These are phyloP conservation scores for Trichophyton verrucosum DNA, from an alignment of 2,329 filamentous ascomycete species.

Conservation along the genomic window DNA sequence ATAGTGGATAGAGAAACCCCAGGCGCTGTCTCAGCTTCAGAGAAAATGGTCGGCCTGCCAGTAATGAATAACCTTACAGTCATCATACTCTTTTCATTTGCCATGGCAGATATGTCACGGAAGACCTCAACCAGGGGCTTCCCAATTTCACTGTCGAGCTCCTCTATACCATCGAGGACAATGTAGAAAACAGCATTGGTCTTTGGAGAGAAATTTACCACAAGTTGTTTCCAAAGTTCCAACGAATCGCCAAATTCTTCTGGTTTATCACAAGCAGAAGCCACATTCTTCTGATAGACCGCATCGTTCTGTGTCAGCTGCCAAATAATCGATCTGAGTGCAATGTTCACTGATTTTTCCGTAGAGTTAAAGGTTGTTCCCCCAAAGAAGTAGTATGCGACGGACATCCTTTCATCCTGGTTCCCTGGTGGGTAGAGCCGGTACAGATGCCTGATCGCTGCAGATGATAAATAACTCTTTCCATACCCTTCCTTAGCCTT, in stretches of 20 bases:
- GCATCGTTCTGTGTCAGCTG: slow-evolving; percentile 11
- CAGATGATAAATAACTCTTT: slow-evolving; percentile 13
- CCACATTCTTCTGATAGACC: slow-evolving; percentile 12
- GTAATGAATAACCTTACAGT: slow-evolving; percentile 15
- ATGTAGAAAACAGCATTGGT: slow-evolving; percentile 25
- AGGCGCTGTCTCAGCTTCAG: slow-evolving; percentile 12
- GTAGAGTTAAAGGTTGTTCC: slow-evolving; percentile 9
- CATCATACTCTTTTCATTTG: slow-evolving; percentile 10
- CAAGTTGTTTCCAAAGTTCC: slow-evolving; percentile 12
- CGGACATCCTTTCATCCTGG: slow-evolving; percentile 7
- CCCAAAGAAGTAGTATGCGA: slow-evolving; percentile 14
- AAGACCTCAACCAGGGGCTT: slow-evolving; percentile 17
- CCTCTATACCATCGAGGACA: slow-evolving; percentile 40
- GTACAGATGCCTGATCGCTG: slow-evolving; percentile 9
- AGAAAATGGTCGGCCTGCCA: slow-evolving; percentile 14
- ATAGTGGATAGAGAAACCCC: slow-evolving; percentile 12
- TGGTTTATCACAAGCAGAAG: slow-evolving; percentile 12
- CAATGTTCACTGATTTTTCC: slow-evolving; percentile 13
- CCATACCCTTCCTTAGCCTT: slow-evolving; percentile 12
- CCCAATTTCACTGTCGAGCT: slow-evolving; percentile 20
- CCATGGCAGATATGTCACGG: slow-evolving; percentile 9
- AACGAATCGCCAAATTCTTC: slow-evolving; percentile 13
- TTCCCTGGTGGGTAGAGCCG: slow-evolving; percentile 9
- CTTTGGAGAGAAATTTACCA: slow-evolving; percentile 12
- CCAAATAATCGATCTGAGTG: slow-evolving; percentile 11